Conservation (phyloP, 2,329 filamentous ascomycete genomes). For the Penicillium sp. region DNA sequence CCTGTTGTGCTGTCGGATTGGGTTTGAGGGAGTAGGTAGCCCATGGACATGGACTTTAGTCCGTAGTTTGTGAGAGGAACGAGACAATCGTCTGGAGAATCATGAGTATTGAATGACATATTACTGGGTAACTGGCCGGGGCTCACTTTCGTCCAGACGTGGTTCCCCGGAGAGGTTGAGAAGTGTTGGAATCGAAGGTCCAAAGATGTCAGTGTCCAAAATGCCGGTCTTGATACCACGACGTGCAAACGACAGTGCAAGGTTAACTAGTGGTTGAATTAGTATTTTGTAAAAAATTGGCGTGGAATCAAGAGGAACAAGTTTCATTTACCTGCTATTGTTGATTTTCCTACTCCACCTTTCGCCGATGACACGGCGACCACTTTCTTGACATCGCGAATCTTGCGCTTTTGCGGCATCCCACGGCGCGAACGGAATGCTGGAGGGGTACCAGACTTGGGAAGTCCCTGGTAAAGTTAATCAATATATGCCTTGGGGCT, state of each 20-base stretch:
- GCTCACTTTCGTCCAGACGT: slow-evolving; percentile 69
- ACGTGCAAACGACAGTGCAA: slow-evolving; percentile 82
- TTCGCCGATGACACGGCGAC: slow-evolving; percentile 97
- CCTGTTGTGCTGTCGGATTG: slow-evolving; percentile 27
- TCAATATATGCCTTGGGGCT: neutral
- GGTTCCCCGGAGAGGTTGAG: slow-evolving; percentile 81
- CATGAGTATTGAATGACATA: slow-evolving; percentile 7
- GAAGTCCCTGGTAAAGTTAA: slow-evolving; percentile 68
- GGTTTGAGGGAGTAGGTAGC: slow-evolving; percentile 69
- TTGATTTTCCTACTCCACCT: slow-evolving; percentile 97
- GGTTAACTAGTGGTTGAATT: slow-evolving; percentile 57
- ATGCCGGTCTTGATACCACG: slow-evolving; percentile 82
- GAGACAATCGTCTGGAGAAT: slow-evolving; percentile 55
- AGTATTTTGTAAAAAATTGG: neutral
- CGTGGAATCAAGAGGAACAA: no score
- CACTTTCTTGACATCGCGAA: slow-evolving; percentile 84
- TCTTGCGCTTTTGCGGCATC: slow-evolving; percentile 76
- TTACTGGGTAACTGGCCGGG: neutral
- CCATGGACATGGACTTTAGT: slow-evolving; percentile 98
- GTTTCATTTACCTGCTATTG: slow-evolving; percentile 68
- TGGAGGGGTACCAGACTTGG: slow-evolving; percentile 69
- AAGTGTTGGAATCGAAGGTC: slow-evolving; percentile 88
- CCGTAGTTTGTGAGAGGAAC: slow-evolving; percentile 91
- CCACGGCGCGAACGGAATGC: slow-evolving; percentile 74
- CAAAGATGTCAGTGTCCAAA: slow-evolving; percentile 94